phyloP scores from a whole-genome alignment of 768 basidiomycete species.

The Pisolithus orientalis region DNA sequence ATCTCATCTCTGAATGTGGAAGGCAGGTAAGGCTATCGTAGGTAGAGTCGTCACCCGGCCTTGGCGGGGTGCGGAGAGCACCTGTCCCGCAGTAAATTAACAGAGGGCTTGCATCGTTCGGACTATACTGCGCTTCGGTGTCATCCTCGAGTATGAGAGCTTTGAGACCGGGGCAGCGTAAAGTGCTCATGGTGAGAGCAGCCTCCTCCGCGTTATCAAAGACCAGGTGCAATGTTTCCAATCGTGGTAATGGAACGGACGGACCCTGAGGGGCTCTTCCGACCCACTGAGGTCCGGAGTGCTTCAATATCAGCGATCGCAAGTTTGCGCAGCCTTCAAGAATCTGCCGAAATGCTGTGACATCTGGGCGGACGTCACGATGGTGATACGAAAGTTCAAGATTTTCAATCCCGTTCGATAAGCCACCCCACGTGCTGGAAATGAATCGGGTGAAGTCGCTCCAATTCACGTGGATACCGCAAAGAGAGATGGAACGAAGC shows the following conservation, averaged over 20 bases:
- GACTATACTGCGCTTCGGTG: slow-evolving; percentile 32
- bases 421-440: slow-evolving; percentile 10
- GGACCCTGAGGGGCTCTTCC: slow-evolving; percentile 16
- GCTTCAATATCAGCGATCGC: slow-evolving; percentile 37
- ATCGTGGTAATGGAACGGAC: slow-evolving; percentile 32
- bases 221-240: slow-evolving; percentile 36
- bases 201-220: slow-evolving; percentile 38
- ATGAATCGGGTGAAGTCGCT: slow-evolving; percentile 33
- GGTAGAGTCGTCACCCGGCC: slow-evolving; percentile 7
- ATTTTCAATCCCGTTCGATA: slow-evolving; percentile 18
- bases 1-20: slow-evolving; percentile 11
- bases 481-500: slow-evolving; percentile 43
- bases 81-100: slow-evolving; percentile 24
- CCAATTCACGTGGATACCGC: slow-evolving; percentile 57
- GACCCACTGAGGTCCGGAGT: slow-evolving; percentile 36
- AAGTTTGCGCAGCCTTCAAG: slow-evolving; percentile 37
- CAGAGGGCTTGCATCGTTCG: slow-evolving; percentile 34
- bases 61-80: slow-evolving; percentile 9
- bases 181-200: slow-evolving; percentile 31
- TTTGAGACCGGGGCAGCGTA: slow-evolving; percentile 35
- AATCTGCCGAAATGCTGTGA: slow-evolving; percentile 37
- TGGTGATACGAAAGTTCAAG: slow-evolving; percentile 51
- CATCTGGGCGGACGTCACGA: slow-evolving; percentile 46
- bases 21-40: background rate
- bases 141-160: slow-evolving; percentile 40